A percentile compares a stretch with the other conserved stretches of the same genome.
These are phyloP conservation scores for Vanderwaltozyma verrucispora DNA, from an alignment of 805 yeast species.

Conservation along the genomic window DNA sequence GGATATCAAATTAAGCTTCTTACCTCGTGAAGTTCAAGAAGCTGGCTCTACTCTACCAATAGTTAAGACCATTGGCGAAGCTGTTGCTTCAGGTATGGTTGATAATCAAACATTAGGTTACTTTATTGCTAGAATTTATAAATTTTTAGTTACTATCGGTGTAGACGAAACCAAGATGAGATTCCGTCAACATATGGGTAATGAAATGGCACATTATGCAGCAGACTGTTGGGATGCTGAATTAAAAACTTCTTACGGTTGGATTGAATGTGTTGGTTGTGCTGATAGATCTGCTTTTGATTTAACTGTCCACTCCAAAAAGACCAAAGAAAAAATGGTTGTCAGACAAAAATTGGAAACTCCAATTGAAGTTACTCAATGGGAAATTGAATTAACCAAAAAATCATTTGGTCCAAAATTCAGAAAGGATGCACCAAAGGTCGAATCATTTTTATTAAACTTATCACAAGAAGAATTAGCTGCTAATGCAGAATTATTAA, in stretches of 20 bases:
- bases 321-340: constrained; percentile 88
- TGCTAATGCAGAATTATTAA: constrained; percentile 59
- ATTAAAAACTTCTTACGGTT: constrained; percentile 88
- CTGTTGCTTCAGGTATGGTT: constrained; percentile 77
- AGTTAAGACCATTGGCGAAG: constrained; percentile 74
- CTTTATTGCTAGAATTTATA: constrained; percentile 87
- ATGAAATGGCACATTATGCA: constrained; percentile 99
- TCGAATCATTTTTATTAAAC: constrained; percentile 64
- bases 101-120: constrained; percentile 97
- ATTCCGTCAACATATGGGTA: constrained; percentile 97
- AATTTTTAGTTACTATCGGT: constrained; percentile 80
- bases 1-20: constrained; percentile 61
- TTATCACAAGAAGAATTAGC: constrained; percentile 83
- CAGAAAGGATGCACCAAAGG: constrained; percentile 92
- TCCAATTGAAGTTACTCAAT: constrained; percentile 74
- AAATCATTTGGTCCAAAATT: constrained; percentile 96
- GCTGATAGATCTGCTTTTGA: constrained; percentile 99
- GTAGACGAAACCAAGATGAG: constrained; percentile 74
- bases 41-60: constrained; percentile 65
- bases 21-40: constrained; percentile 83
- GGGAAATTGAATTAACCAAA: constrained; percentile 80
- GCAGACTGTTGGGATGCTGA: constrained; percentile 99
- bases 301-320: constrained; percentile 87
- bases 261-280: constrained; percentile 99
- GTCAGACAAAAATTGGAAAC: constrained; percentile 84